A percentile compares a stretch with the other conserved stretches of the same genome.
phyloP scores from a whole-genome alignment of 2,329 filamentous ascomycete species.

The Drechslera avenae region DNA sequence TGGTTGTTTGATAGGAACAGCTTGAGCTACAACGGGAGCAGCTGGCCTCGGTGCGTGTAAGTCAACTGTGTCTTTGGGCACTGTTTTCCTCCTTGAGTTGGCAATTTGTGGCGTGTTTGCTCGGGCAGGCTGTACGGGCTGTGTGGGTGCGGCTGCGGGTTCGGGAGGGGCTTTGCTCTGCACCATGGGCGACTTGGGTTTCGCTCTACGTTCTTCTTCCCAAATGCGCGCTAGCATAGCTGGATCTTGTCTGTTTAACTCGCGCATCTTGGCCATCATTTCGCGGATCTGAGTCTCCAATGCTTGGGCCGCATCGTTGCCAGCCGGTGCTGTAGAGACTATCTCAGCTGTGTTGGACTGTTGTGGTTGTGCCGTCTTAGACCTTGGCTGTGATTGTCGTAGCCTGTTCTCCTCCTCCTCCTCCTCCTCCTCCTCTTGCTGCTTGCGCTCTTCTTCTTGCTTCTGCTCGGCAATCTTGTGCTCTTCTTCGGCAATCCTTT shows the following conservation, averaged over 20 bases:
- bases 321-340: constrained; percentile 3
- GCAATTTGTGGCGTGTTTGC: constrained; percentile 18
- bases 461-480: constrained; percentile 37
- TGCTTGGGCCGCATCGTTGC: constrained; percentile 21
- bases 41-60: constrained; percentile 9
- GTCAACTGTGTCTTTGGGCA: constrained; percentile 19
- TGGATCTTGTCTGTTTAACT: constrained; percentile 62
- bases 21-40: constrained; percentile 5
- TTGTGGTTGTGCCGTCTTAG: constrained; percentile 33
- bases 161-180: constrained; percentile 24
- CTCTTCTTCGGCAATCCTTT: constrained; percentile 33
- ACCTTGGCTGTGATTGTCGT: constrained; percentile 25
- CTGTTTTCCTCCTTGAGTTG: constrained; percentile 31
- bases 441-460: constrained; percentile 29
- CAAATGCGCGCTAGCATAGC: constrained; percentile 60
- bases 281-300: constrained; percentile 59
- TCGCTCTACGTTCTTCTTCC: constrained; percentile 58
- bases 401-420: constrained; percentile 26
- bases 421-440: constrained; percentile 27
- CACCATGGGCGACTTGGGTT: constrained; percentile 36
- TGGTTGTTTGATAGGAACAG: constrained; percentile 8
- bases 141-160: constrained; percentile 20
- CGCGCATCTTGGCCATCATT: constrained; percentile 64
- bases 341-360: constrained; percentile 20
- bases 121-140: constrained; percentile 16